A percentile compares a stretch with the other conserved stretches of the same genome.
phyloP scores from a whole-genome alignment of 306 rosid species.

The Mucuna pruriens region DNA sequence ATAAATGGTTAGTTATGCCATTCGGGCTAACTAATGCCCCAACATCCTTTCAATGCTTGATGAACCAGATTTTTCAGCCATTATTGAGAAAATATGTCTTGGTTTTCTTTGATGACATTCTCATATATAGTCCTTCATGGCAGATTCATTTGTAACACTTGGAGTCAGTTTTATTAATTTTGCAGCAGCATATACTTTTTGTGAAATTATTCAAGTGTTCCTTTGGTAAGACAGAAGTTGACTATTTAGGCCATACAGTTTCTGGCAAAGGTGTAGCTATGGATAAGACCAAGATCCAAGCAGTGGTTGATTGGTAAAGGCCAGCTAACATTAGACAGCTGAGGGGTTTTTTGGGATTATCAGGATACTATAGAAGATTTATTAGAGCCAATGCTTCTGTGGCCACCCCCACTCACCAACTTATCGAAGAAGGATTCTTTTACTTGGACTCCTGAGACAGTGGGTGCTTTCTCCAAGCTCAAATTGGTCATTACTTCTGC shows the following conservation, averaged over 20 bases:
- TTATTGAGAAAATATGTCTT: not conserved
- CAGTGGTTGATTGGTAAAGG: not conserved
- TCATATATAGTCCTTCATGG: not conserved
- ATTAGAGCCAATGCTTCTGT: not conserved
- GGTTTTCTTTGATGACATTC: not conserved
- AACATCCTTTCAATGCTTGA: too few relatives aligned
- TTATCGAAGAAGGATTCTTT: too few relatives aligned
- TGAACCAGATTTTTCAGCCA: too few relatives aligned
- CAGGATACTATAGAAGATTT: too few relatives aligned
- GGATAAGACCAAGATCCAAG: not conserved
- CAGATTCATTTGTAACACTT: not conserved
- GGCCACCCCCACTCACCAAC: not conserved
- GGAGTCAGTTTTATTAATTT: not conserved
- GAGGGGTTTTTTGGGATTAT: too few relatives aligned
- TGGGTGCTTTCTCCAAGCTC: not conserved
- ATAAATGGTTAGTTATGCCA: not conserved
- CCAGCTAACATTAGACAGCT: not conserved
- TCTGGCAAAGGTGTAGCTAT: not conserved
- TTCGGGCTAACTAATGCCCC: too few relatives aligned
- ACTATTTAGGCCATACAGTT: not conserved
- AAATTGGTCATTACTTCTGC: not conserved
- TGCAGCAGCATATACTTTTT: not conserved
- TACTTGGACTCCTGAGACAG: not conserved
- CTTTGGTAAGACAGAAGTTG: not conserved
- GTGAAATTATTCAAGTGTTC: not conserved